Evolutionary conservation across 2,329 filamentous ascomycete genomes (phyloP).

Genomic region (Acephala macrosclerotiorum): DNA sequence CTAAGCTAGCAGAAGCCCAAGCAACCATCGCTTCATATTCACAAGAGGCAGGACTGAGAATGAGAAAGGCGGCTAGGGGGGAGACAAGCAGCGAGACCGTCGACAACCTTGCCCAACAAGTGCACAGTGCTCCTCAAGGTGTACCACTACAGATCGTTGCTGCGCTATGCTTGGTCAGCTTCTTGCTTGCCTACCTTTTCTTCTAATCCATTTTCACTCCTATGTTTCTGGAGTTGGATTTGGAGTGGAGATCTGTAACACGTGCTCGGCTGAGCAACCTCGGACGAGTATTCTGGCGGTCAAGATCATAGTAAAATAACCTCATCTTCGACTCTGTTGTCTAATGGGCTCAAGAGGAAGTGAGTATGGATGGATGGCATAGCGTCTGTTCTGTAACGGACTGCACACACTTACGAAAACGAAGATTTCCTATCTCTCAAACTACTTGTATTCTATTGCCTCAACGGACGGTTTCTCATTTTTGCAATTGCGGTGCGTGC

Average conservation of each 20-base stretch:
- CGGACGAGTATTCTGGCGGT: slow-evolving; percentile 5
- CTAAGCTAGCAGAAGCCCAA: slow-evolving; percentile 78
- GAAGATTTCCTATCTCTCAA: slow-evolving; percentile 20
- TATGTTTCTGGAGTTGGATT: slow-evolving; percentile 9
- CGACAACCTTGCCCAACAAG: slow-evolving; percentile 61
- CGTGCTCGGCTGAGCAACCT: background rate
- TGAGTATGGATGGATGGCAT: slow-evolving; percentile 19
- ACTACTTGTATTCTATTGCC: slow-evolving; percentile 33
- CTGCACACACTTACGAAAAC: slow-evolving; percentile 16
- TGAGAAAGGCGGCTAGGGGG: slow-evolving; percentile 74
- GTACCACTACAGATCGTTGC: slow-evolving; percentile 89
- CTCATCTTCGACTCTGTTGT: background rate
- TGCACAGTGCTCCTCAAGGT: slow-evolving; percentile 57
- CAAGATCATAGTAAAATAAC: slow-evolving; percentile 4
- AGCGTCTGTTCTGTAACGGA: slow-evolving; percentile 16
- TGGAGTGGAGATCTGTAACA: slow-evolving; percentile 5
- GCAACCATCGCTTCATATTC: slow-evolving; percentile 74
- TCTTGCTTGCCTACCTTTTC: slow-evolving; percentile 94
- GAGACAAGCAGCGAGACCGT: slow-evolving; percentile 56
- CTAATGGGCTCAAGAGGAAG: background rate
- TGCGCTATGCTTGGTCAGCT: slow-evolving; percentile 84
- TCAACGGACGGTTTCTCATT: slow-evolving; percentile 19
- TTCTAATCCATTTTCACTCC: slow-evolving; percentile 65
- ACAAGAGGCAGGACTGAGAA: slow-evolving; percentile 76
- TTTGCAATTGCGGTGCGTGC: slow-evolving; percentile 9